phyloP scores from a whole-genome alignment of 306 rosid genomes.

The Herpetospermum pedunculosum region DNA sequence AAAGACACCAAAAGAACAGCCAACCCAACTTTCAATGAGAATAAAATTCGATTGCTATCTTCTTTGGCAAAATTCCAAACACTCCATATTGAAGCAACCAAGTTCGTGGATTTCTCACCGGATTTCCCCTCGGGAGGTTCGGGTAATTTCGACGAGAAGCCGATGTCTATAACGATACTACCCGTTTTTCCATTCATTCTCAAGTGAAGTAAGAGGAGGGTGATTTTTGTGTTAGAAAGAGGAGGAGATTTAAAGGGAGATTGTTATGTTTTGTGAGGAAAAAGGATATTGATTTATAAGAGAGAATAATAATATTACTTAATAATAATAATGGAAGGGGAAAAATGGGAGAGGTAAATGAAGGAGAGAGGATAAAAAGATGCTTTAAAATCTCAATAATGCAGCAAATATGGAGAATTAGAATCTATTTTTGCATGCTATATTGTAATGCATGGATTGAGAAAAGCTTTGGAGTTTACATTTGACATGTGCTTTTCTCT shows the following conservation, averaged over 20 bases:
- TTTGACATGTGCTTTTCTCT: not conserved
- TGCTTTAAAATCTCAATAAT: slow-evolving; percentile 56
- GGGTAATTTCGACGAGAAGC: slow-evolving; percentile 14
- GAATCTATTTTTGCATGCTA: slow-evolving; percentile 29
- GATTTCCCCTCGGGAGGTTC: not conserved
- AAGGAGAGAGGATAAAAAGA: slow-evolving; percentile 34
- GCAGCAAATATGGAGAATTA: slow-evolving; percentile 35
- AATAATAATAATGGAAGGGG: slow-evolving; percentile 31
- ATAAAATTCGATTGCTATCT: slow-evolving; percentile 40
- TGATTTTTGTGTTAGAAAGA: not conserved
- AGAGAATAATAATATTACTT: slow-evolving; percentile 27
- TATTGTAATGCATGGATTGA: slow-evolving; percentile 3
- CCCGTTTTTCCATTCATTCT: slow-evolving; percentile 46
- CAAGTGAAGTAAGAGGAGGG: slow-evolving; percentile 10
- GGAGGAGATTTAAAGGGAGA: slow-evolving; percentile 27
- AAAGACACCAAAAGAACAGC: slow-evolving; percentile 56
- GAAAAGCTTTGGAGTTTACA: slow-evolving; percentile 5
- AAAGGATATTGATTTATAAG: slow-evolving; percentile 14
- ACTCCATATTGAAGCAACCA: slow-evolving; percentile 15
- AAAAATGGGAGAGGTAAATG: slow-evolving; percentile 13
- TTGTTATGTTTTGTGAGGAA: slow-evolving; percentile 17
- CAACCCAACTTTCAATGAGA: slow-evolving; percentile 60
- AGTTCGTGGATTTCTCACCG: slow-evolving; percentile 9
- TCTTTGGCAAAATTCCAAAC: slow-evolving; percentile 41
- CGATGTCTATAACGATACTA: slow-evolving; percentile 35